A percentile compares a stretch with the other conserved stretches of the same genome.
These are phyloP conservation scores for Basipetospora sp. DNA, from an alignment of 2,329 filamentous ascomycete species.

Conservation along the genomic window DNA sequence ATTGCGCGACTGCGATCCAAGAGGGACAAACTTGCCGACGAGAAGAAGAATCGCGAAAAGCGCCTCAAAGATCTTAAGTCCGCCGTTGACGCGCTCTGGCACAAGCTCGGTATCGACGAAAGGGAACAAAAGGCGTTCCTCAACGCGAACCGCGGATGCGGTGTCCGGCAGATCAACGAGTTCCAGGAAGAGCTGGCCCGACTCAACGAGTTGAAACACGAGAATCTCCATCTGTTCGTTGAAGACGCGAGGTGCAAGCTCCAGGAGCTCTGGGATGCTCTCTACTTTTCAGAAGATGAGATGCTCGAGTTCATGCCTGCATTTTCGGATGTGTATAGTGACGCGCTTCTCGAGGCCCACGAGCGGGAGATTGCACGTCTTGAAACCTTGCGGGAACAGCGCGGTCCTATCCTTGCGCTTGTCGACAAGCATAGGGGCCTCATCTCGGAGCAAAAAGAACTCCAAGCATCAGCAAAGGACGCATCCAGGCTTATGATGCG, in stretches of 20 bases:
- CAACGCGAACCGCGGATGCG: constrained; percentile 76
- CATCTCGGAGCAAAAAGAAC: constrained; percentile 71
- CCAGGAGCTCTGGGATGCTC: constrained; percentile 84
- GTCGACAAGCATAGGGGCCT: constrained; percentile 73
- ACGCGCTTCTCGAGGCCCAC: constrained; percentile 85
- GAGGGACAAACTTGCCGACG: constrained; percentile 70
- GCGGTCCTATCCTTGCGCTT: constrained; percentile 65
- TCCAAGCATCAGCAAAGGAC: constrained; percentile 84
- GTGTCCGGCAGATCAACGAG: constrained; percentile 83
- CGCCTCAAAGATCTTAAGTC: constrained; percentile 58
- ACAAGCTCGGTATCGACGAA: constrained; percentile 71
- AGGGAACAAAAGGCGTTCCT: constrained; percentile 73
- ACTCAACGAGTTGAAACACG: constrained; percentile 81
- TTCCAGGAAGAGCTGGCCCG: constrained; percentile 80
- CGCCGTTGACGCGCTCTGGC: constrained; percentile 78
- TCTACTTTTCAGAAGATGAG: constrained; percentile 94
- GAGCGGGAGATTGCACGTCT: constrained; percentile 78
- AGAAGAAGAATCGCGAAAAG: constrained; percentile 75
- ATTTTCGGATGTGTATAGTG: constrained; percentile 93
- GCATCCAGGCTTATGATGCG: constrained; percentile 84
- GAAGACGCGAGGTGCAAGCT: constrained; percentile 83
- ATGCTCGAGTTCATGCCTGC: constrained; percentile 97
- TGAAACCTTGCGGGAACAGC: constrained; percentile 71
- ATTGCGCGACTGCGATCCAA: constrained; percentile 55
- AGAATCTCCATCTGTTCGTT: constrained; percentile 90